phyloP scores from a whole-genome alignment of 1,284 basidiomycete species.

The Ceraceosorus guamensis region DNA sequence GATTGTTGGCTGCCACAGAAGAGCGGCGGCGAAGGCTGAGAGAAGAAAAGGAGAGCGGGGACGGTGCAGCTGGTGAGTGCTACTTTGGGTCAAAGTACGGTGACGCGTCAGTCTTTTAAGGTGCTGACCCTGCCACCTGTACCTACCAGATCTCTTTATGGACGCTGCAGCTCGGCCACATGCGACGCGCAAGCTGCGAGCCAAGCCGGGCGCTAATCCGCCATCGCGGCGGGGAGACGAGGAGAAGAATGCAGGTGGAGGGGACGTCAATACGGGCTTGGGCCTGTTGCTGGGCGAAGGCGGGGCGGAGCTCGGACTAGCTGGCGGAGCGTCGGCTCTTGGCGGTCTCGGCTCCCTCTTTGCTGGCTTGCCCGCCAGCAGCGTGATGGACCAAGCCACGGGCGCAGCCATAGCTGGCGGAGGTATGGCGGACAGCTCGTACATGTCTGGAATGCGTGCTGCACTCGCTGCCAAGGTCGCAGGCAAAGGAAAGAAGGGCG shows the following conservation, averaged over 20 bases:
- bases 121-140: neutral
- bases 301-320: constrained; percentile 1
- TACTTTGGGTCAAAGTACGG: too few species aligned
- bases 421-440: constrained; percentile 34
- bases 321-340: constrained; percentile 14
- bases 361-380: constrained; percentile 14
- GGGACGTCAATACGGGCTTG: neutral
- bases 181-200: constrained; percentile 45
- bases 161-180: constrained; percentile 39
- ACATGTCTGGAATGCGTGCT: constrained; percentile 25
- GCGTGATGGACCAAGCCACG: constrained; percentile 8
- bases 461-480: constrained; percentile 15
- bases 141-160: constrained; percentile 23
- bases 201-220: constrained; percentile 20
- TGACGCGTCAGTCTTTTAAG: too few species aligned
- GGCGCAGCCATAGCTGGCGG: constrained; percentile 17
- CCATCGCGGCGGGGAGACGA: too few species aligned
- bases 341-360: constrained; percentile 21
- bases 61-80: constrained; percentile 32
- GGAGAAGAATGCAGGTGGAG: too few species aligned
- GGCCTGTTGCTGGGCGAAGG: neutral
- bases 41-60: constrained; percentile 45
- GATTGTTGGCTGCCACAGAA: constrained; percentile 40
- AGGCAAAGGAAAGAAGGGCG: constrained; percentile 29
- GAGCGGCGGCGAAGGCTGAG: constrained; percentile 38